These are phyloP conservation scores for Canavalia gladiata DNA, from an alignment of 306 rosid species.

Conservation along the genomic window DNA sequence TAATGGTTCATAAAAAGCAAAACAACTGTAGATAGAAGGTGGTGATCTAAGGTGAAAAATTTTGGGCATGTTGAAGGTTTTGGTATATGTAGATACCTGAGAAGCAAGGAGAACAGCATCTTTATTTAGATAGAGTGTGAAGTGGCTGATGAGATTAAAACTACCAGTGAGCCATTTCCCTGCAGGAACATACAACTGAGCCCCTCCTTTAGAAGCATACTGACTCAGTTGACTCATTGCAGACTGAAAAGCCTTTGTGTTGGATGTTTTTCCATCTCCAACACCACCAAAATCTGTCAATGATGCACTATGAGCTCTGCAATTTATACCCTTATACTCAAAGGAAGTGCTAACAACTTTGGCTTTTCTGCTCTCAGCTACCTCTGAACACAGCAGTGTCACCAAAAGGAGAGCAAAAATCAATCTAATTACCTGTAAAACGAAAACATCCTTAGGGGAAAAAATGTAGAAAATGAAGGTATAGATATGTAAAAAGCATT, in stretches of 20 bases:
- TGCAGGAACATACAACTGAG: constrained; percentile 75
- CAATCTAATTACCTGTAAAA: constrained; percentile 48
- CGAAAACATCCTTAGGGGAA: not conserved
- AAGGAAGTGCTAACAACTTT: constrained; percentile 42
- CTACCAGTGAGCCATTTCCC: constrained; percentile 92
- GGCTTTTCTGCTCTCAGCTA: constrained; percentile 58
- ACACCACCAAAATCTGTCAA: constrained; percentile 79
- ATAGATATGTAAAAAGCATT: constrained; percentile 1
- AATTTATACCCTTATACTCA: constrained; percentile 69
- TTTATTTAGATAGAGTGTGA: constrained; percentile 67
- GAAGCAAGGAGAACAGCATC: constrained; percentile 84
- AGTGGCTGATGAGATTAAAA: constrained; percentile 77
- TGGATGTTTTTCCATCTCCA: constrained; percentile 80
- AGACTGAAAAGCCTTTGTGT: constrained; percentile 72
- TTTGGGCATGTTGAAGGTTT: not conserved
- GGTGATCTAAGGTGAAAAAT: not conserved
- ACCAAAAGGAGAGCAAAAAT: constrained; percentile 50
- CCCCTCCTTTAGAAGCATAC: constrained; percentile 66
- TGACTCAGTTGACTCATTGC: constrained; percentile 67
- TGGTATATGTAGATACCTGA: constrained; percentile 58
- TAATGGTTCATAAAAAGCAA: not conserved
- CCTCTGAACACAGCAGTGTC: constrained; percentile 51
- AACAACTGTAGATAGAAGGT: not conserved
- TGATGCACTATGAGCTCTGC: constrained; percentile 78
- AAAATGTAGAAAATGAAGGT: not conserved